phyloP scores from a whole-genome alignment of 306 rosid genomes.

The Malus asiatica region DNA sequence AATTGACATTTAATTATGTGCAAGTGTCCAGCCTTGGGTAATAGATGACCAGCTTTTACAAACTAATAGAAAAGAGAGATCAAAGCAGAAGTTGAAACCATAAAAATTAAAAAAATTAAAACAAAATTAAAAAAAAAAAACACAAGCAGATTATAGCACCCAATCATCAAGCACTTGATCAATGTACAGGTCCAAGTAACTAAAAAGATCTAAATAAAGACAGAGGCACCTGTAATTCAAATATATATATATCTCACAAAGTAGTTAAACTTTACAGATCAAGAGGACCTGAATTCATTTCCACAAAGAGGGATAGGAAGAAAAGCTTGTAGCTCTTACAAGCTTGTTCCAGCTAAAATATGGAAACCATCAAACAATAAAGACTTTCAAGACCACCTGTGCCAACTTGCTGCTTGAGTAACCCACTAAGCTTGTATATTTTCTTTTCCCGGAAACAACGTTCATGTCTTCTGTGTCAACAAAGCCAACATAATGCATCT shows the following conservation, averaged over 20 bases:
- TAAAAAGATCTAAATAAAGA: neutral
- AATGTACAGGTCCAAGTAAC: neutral
- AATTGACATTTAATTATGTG: constrained; percentile 17
- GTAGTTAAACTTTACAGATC: neutral
- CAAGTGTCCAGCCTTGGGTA: constrained; percentile 1
- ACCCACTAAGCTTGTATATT: constrained; percentile 69
- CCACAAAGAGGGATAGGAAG: neutral
- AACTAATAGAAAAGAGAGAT: neutral
- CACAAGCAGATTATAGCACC: neutral
- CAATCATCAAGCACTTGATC: neutral
- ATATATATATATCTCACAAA: neutral
- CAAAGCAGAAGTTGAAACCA: neutral
- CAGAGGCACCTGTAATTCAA: neutral
- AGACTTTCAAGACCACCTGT: constrained; percentile 44
- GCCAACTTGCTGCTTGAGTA: constrained; percentile 90
- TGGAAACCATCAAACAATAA: constrained; percentile 2
- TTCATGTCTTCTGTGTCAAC: constrained; percentile 91
- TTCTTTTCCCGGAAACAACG: constrained; percentile 60
- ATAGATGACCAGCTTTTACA: constrained; percentile 1
- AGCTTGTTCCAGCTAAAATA: neutral
- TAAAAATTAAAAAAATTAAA: too few relatives aligned
- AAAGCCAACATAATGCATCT: constrained; percentile 96
- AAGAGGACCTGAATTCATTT: neutral
- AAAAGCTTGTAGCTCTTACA: neutral
- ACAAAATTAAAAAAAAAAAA: neutral